Percentiles rank a stretch among this genome's conserved stretches.
These are phyloP conservation scores for Trichoderma lentiforme DNA, from an alignment of 2,329 filamentous ascomycete species.

Conservation along the genomic window DNA sequence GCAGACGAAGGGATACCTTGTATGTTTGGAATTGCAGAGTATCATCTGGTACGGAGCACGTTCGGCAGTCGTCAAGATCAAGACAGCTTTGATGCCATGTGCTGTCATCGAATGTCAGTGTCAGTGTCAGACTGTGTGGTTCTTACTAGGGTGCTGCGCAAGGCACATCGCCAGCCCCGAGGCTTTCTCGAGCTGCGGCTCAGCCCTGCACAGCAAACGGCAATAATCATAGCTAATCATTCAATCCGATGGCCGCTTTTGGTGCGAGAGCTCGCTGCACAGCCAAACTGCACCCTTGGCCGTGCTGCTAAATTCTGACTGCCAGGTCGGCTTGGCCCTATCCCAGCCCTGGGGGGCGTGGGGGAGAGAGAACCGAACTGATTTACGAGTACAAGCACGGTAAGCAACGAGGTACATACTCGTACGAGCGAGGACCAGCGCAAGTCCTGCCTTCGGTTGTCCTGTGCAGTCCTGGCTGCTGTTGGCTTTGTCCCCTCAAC, in stretches of 20 bases:
- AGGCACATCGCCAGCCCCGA: constrained; percentile 8
- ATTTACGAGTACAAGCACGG: not conserved
- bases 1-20: not conserved
- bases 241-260: not conserved
- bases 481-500: not conserved
- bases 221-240: not conserved
- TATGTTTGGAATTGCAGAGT: not conserved
- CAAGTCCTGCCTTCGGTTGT: not conserved
- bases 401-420: not conserved
- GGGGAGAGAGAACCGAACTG: not conserved
- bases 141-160: constrained; percentile 1
- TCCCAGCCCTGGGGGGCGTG: not conserved
- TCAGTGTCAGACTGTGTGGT: constrained; percentile 2
- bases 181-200: constrained; percentile 6
- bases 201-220: constrained; percentile 4
- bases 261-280: not conserved
- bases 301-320: constrained; percentile 18
- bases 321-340: not conserved
- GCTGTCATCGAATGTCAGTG: not conserved
- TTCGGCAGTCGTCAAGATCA: not conserved
- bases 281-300: not conserved
- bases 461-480: constrained; percentile 1
- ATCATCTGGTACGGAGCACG: not conserved
- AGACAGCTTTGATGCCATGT: not conserved
- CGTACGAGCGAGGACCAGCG: not conserved